Base-by-base conservation (phyloP, 1,284 basidiomycete species). In the Coniferiporia sulphurascens region DNA sequence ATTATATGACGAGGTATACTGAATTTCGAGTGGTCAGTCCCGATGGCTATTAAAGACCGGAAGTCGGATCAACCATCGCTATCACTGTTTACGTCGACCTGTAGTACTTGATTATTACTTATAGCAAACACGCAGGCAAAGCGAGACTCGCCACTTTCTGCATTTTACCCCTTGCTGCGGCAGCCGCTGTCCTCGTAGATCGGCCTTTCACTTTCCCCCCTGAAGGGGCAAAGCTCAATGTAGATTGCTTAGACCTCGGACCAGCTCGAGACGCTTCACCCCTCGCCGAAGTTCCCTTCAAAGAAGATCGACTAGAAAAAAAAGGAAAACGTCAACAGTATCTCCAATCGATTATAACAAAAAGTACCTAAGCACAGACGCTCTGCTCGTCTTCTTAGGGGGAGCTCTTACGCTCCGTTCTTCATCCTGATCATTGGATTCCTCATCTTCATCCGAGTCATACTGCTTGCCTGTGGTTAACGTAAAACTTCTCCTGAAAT, bases 201-300 rank as follows among this genome's bases (percentile, higher is more conserved):
- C 76, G 75, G 19, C 84, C 73, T 35, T 54, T 48, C 5, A 27
- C 38, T 9, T 32, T 49, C 15, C 54, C 35, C n/a, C 81, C 78
- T 9, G 81, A 77, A 7, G 87, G 82, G 0, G 82, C 80, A 63
- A 89, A 89, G 45, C 72, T 79, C 56, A 92, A 73, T 54, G 84
- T 87, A 0, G 79, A 66, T 66, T 87, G 84, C 52, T 77, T 79
- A 27, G 72, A 53, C 58, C 66, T 73, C 2, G 75, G 63, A 4
- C 74, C 48, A 22, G 61, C 61, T 57, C 61, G 64, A 34, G 61
- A 63, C 8, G 70, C 70, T 3, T 81, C 68, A 62, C 83, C 86
- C 72, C 80, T 77, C 10, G 85, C 76, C 5, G 86, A 74, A 66
- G 83, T 88, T 71, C 82, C 88, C 27, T 75, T 65, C 60, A 74